Percentiles rank a stretch among this genome's conserved stretches.
Conservation (phyloP, 805 yeast species). For the Candida lessepsii region DNA sequence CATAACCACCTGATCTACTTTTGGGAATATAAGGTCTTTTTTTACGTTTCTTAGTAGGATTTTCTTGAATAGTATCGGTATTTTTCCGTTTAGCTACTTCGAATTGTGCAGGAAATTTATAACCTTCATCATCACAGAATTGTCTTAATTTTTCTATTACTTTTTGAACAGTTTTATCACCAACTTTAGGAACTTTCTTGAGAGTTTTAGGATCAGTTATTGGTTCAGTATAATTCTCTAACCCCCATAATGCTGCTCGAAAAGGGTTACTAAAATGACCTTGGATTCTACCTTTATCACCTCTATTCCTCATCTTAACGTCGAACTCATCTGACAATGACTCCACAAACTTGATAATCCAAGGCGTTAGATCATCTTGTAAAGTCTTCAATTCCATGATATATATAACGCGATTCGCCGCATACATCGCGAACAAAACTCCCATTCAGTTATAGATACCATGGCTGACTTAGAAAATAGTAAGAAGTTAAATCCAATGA, state of each 20-base stretch:
- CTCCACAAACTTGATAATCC: neutral
- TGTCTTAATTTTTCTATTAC: constrained; percentile 46
- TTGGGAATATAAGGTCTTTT: constrained; percentile 60
- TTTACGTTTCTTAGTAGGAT: constrained; percentile 16
- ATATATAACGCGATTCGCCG: neutral
- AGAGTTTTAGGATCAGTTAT: constrained; percentile 60
- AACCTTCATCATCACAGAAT: constrained; percentile 58
- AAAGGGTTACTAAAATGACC: constrained; percentile 2
- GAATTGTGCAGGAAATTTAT: constrained; percentile 42
- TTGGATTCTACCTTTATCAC: neutral
- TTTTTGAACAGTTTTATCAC: constrained; percentile 60
- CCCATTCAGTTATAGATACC: neutral
- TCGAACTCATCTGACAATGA: neutral
- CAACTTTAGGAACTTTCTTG: constrained; percentile 61
- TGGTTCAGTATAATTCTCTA: constrained; percentile 34
- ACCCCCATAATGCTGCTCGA: constrained; percentile 1
- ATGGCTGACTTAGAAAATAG: constrained; percentile 10
- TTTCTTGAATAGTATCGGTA: neutral
- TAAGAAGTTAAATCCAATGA: constrained; percentile 82
- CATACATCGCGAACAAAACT: constrained; percentile 3
- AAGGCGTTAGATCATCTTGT: neutral
- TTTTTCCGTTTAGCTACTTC: constrained; percentile 6
- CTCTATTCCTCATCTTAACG: neutral
- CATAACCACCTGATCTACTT: constrained; percentile 81
- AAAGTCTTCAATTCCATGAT: neutral